Percentiles rank a stretch among this genome's conserved stretches.
Evolutionary conservation across 192 early-diverging fungal species (phyloP).

Genomic region (Backusella tuberculispora): DNA sequence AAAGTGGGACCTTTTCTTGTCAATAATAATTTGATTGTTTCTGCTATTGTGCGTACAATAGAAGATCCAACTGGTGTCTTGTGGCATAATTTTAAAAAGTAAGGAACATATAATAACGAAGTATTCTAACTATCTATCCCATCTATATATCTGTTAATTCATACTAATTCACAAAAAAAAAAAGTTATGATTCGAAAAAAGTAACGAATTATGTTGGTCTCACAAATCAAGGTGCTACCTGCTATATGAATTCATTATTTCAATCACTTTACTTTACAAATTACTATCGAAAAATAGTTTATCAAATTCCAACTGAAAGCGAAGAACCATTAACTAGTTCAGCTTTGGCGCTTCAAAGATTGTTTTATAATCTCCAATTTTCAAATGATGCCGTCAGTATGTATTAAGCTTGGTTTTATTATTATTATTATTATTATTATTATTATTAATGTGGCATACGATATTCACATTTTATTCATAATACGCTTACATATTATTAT

Average conservation of each 20-base stretch:
- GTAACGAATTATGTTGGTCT: constrained; percentile 91
- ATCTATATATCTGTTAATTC: constrained; percentile 6
- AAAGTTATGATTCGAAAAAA: constrained; percentile 86
- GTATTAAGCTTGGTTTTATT: not conserved
- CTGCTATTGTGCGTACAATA: constrained; percentile 72
- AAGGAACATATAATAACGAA: not conserved
- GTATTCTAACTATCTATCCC: not conserved
- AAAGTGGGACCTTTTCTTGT: constrained; percentile 60
- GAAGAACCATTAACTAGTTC: constrained; percentile 89
- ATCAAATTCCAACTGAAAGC: constrained; percentile 87
- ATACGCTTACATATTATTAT: not conserved
- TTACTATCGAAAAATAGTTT: constrained; percentile 90
- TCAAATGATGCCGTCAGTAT: constrained; percentile 67
- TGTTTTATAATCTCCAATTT: constrained; percentile 92
- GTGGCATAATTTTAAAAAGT: constrained; percentile 94
- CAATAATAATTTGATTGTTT: constrained; percentile 65
- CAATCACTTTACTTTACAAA: constrained; percentile 98
- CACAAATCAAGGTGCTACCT: constrained; percentile 97
- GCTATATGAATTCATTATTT: constrained; percentile 98
- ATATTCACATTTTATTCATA: not conserved
- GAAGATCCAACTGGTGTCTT: constrained; percentile 90
- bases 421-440: not conserved
- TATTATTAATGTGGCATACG: not conserved
- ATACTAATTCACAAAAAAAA: not conserved
- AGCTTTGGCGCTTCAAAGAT: constrained; percentile 87